phyloP scores from a whole-genome alignment of 2,329 filamentous ascomycete genomes.

The Claviceps spartinae region DNA sequence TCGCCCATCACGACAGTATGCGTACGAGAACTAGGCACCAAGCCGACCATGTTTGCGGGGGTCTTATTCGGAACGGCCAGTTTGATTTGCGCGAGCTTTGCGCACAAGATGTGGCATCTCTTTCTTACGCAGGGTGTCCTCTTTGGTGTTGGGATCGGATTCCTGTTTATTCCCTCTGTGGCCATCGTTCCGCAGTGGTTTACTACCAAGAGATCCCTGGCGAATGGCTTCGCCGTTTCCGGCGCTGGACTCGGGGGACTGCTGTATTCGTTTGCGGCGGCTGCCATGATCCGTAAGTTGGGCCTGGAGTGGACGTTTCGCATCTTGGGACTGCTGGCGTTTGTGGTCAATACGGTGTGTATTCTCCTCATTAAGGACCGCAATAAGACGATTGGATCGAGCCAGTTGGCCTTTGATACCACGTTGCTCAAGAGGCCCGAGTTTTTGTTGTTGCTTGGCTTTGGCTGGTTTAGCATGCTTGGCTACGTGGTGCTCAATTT shows the following conservation, averaged over 20 bases:
- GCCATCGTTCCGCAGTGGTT: conserved; percentile 66
- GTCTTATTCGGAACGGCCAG: conserved; percentile 48
- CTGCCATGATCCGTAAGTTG: conserved; percentile 52
- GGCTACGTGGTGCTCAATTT: conserved; percentile 69
- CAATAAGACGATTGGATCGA: conserved; percentile 56
- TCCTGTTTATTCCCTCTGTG: conserved; percentile 57
- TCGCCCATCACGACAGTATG: conserved; percentile 53
- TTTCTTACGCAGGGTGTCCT: conserved; percentile 61
- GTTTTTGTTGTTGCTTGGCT: conserved; percentile 51
- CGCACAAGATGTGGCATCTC: conserved; percentile 57
- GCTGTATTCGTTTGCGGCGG: conserved; percentile 51
- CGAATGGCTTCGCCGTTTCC: conserved; percentile 54
- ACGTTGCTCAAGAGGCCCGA: conserved; percentile 46
- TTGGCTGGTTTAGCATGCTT: conserved; percentile 58
- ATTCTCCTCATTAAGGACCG: conserved; percentile 54
- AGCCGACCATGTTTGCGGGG: conserved; percentile 49
- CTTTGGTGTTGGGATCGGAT: conserved; percentile 69
- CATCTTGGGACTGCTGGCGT: conserved; percentile 49
- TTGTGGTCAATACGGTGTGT: conserved; percentile 49
- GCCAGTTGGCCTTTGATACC: conserved; percentile 52
- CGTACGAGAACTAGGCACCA: conserved; percentile 49
- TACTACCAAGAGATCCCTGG: conserved; percentile 49
- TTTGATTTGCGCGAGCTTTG: conserved; percentile 58
- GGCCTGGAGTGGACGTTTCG: conserved; percentile 55
- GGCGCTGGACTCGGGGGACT: conserved; percentile 66